phyloP scores from a whole-genome alignment of 805 yeast species.

The Pichia nanzhaoensis region DNA sequence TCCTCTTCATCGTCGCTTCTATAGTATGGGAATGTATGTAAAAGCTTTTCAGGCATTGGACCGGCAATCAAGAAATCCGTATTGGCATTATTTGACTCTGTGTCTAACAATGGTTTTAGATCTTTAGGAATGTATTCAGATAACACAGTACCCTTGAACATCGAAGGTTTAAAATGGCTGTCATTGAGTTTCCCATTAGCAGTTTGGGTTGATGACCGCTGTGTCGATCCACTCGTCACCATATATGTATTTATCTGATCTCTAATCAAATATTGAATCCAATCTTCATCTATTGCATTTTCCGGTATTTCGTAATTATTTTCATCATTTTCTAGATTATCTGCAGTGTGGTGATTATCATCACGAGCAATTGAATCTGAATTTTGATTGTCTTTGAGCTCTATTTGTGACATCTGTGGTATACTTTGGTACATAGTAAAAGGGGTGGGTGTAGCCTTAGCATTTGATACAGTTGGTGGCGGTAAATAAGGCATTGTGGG shows the following conservation, averaged over 20 bases:
- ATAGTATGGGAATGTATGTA: slow-evolving; percentile 28
- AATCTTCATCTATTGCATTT: slow-evolving; percentile 26
- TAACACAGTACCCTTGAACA: slow-evolving; percentile 24
- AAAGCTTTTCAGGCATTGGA: slow-evolving; percentile 30
- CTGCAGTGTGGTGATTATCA: neutral
- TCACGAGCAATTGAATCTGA: too few relatives aligned
- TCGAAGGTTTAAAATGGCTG: slow-evolving; percentile 13
- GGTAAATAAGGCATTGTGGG: slow-evolving; percentile 19
- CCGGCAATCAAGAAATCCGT: slow-evolving; percentile 30
- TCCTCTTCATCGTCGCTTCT: slow-evolving; percentile 22
- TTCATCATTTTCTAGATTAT: slow-evolving; percentile 6
- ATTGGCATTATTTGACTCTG: slow-evolving; percentile 16
- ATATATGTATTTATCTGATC: slow-evolving; percentile 16
- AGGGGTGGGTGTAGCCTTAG: slow-evolving; percentile 4
- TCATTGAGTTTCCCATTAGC: slow-evolving; percentile 1
- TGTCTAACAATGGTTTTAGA: slow-evolving; percentile 14
- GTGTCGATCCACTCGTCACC: slow-evolving; percentile 5
- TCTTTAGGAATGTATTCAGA: slow-evolving; percentile 25
- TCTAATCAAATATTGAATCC: slow-evolving; percentile 28
- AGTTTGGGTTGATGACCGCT: neutral
- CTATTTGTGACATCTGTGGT: neutral
- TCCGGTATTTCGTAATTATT: slow-evolving; percentile 14
- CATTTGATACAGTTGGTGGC: slow-evolving; percentile 6
- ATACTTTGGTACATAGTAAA: neutral
- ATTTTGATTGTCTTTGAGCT: neutral